A percentile compares a stretch with the other conserved stretches of the same genome.
phyloP scores from a whole-genome alignment of 805 yeast species.

The Clavispora santaluciae region DNA sequence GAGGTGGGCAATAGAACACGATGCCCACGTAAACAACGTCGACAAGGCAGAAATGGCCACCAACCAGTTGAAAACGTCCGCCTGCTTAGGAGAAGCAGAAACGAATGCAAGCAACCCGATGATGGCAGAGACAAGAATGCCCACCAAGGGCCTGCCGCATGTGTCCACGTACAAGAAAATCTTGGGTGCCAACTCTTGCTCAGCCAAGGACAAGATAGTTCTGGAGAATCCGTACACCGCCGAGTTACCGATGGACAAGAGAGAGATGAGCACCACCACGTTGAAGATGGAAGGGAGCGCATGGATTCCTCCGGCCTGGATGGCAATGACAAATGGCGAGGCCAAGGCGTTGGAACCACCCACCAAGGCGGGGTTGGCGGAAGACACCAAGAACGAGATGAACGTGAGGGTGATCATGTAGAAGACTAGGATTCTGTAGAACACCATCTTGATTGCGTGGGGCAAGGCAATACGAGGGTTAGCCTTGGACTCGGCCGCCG shows the following conservation, averaged over 20 bases:
- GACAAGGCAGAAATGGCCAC: constrained; percentile 40
- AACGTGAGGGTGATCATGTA: constrained; percentile 38
- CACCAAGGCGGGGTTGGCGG: constrained; percentile 21
- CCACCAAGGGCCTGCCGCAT: constrained; percentile 37
- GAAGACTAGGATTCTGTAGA: constrained; percentile 38
- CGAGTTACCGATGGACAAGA: constrained; percentile 40
- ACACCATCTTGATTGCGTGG: constrained; percentile 39
- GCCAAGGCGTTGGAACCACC: constrained; percentile 29
- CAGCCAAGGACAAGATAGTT: constrained; percentile 36
- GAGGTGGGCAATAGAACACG: constrained; percentile 36
- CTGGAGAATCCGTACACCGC: constrained; percentile 42
- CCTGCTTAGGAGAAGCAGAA: constrained; percentile 34
- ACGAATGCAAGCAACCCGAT: constrained; percentile 38
- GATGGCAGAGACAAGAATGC: constrained; percentile 28
- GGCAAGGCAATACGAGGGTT: constrained; percentile 38
- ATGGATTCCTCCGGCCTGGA: constrained; percentile 35
- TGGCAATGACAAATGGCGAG: constrained; percentile 41
- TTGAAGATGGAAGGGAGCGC: constrained; percentile 41
- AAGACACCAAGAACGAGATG: constrained; percentile 37
- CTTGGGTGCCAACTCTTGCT: constrained; percentile 37
- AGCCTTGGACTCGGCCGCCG: constrained; percentile 32
- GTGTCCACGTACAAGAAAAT: constrained; percentile 33
- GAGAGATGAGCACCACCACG: constrained; percentile 37
- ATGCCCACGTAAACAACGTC: constrained; percentile 40
- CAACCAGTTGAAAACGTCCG: constrained; percentile 36